Percentiles rank a stretch among this genome's conserved stretches.
These are phyloP conservation scores for Saccharomycopsis hybrid DNA, from an alignment of 1,139 yeast genomes.

Conservation along the genomic window DNA sequence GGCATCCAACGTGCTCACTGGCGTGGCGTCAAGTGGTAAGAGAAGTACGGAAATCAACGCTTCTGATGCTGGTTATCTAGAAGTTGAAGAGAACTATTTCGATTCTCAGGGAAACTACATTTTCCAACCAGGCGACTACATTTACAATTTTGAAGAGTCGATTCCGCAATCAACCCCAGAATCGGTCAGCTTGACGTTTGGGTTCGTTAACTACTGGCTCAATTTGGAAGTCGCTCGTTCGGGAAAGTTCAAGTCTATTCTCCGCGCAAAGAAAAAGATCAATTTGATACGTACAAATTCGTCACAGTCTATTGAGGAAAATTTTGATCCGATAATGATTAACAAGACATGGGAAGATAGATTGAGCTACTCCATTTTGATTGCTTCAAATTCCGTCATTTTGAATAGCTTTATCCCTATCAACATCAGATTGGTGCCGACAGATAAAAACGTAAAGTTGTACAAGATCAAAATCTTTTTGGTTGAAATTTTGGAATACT, in stretches of 20 bases:
- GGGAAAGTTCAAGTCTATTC: conserved; percentile 80
- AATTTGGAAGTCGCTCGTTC: conserved; percentile 65
- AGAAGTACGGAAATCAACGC: background rate
- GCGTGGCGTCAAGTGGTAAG: background rate
- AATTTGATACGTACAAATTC: conserved; percentile 69
- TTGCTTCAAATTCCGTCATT: conserved; percentile 82
- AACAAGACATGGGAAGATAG: conserved; percentile 92
- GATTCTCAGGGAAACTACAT: conserved; percentile 28
- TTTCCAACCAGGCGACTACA: conserved; percentile 77
- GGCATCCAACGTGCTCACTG: too few relatives aligned
- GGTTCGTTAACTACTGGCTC: conserved; percentile 62
- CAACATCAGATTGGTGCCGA: conserved; percentile 75
- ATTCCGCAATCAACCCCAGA: conserved; percentile 82
- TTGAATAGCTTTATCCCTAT: conserved; percentile 79
- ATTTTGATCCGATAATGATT: conserved; percentile 81
- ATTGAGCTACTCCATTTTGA: conserved; percentile 78
- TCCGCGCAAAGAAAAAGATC: conserved; percentile 59
- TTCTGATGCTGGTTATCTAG: background rate
- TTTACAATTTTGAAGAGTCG: conserved; percentile 87
- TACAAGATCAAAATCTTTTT: conserved; percentile 81
- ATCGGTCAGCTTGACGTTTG: conserved; percentile 70
- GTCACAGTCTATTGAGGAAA: conserved; percentile 74
- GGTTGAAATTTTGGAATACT: conserved; percentile 87
- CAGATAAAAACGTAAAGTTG: conserved; percentile 70
- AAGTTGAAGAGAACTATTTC: conserved; percentile 9